Evolutionary conservation across 176 grass and related monocot species (phyloP).

Genomic region (Ampelocalamus luodianensis): DNA sequence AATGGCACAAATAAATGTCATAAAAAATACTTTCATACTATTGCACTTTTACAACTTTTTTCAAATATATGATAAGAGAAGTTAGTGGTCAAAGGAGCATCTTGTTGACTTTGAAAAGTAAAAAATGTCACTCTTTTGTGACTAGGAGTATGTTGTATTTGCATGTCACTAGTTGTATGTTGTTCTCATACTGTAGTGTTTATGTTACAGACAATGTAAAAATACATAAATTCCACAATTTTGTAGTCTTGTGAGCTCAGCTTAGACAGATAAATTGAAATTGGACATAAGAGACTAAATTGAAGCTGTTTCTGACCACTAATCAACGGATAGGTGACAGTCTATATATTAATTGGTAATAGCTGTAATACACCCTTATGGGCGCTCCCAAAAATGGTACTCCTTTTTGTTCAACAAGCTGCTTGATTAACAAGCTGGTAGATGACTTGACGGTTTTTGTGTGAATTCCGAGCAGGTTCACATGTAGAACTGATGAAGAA

Average conservation of each 20-base stretch:
- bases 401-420: background rate
- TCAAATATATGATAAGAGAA: too few relatives aligned
- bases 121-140: too few relatives aligned
- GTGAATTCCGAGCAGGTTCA: constrained; percentile 59
- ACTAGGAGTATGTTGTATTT: background rate
- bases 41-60: too few relatives aligned
- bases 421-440: background rate
- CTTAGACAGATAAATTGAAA: constrained; percentile 21
- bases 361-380: background rate
- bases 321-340: background rate
- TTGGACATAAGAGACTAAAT: background rate
- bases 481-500: constrained; percentile 65
- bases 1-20: too few relatives aligned
- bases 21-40: too few relatives aligned
- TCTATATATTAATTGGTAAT: background rate
- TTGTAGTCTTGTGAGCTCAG: background rate
- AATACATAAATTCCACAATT: background rate
- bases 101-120: too few relatives aligned
- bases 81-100: too few relatives aligned
- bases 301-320: background rate
- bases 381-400: background rate
- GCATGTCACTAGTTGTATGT: background rate
- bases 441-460: constrained; percentile 9
- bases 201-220: background rate
- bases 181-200: background rate